Evolutionary conservation across 495 filamentous ascomycete species (phyloP), one percentile per base, ranked within the genome.

Genomic region (Tuber brumale): DNA sequence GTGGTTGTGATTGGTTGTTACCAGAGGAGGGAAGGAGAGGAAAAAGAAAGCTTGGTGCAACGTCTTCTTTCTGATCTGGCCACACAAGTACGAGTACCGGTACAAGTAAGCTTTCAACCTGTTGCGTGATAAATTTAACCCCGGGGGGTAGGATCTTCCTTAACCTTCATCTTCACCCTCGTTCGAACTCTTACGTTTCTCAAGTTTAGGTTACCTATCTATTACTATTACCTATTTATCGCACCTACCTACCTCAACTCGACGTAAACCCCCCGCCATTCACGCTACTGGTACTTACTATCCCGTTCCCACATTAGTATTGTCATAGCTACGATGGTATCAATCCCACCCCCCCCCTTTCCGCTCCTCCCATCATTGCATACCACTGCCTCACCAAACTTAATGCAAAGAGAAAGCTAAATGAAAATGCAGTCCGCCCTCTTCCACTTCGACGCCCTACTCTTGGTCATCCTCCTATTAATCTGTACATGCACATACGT

Each of bases 371-470:
- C 21, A 69, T 69, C 21, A 41, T 9, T 70, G 37, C 74, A 12
- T n/a, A 41, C 23, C 31, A 70, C 41, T 42, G 35, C 48, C 23
- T 16, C 21, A 21, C 39, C 37, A 10, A 18, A 42, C 37, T 57
- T 57, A 23, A n/a, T 4, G 8, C 1, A 57, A 45, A 31, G 7
- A 39, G 61, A 71, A 44, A 76, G 81, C 83, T 85, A 84, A 86
- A 79, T 42, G 57, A 74, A 42, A 19, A 75, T 44, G 79, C 75
- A 97, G 95, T 91, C 95, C 77, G 95, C 96, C 43, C 90, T 99
- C 77, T 98, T 99, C 90, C 97, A 98, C 86, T 97, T 99, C 88
- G 92, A 96, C 83, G 94, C 92, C 72, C 90, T 97, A 75, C 88
- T 99, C 66, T 89, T 97, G 79, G 93, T 97, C 81, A 91, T 99